These are phyloP conservation scores for Trebouxia sp. DNA, from an alignment of 139 green algal species.

Conservation along the genomic window DNA sequence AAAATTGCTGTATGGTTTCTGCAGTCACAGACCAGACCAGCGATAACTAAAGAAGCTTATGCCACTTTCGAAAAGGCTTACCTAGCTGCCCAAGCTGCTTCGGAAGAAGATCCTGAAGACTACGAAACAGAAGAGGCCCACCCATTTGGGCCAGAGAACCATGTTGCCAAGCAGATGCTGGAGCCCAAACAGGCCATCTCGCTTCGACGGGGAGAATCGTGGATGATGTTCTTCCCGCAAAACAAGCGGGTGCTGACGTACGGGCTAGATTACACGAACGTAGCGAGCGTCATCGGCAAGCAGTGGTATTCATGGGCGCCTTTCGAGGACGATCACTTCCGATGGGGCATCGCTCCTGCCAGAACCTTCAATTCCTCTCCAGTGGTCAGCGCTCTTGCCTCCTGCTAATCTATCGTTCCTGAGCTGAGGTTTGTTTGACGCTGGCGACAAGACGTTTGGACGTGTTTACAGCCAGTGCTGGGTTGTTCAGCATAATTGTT, in stretches of 20 bases:
- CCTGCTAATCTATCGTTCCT: not conserved
- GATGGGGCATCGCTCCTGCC: conserved; percentile 56
- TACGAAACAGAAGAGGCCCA: not conserved
- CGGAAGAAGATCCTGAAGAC: no score
- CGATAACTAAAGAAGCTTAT: no score
- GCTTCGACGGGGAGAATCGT: conserved; percentile 71
- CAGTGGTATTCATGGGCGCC: conserved; percentile 87
- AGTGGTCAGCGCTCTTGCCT: not conserved
- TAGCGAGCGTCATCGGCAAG: conserved; percentile 74
- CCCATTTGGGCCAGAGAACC: no score
- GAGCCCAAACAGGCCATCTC: conserved; percentile 45
- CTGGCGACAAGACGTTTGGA: no score
- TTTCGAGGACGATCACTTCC: conserved; percentile 62
- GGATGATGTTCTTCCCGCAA: conserved; percentile 75
- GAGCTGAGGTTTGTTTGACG: not conserved
- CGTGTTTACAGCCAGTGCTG: no score
- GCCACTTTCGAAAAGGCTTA: no score
- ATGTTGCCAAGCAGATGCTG: not conserved
- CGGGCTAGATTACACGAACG: conserved; percentile 67
- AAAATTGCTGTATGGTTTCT: no score
- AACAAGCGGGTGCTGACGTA: conserved; percentile 48
- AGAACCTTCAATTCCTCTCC: conserved; percentile 51
- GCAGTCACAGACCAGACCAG: no score
- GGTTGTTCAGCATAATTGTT: no score
- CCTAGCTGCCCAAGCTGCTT: no score